Base-by-base conservation (phyloP, 495 filamentous ascomycete species). In the Neurospora sp. region DNA sequence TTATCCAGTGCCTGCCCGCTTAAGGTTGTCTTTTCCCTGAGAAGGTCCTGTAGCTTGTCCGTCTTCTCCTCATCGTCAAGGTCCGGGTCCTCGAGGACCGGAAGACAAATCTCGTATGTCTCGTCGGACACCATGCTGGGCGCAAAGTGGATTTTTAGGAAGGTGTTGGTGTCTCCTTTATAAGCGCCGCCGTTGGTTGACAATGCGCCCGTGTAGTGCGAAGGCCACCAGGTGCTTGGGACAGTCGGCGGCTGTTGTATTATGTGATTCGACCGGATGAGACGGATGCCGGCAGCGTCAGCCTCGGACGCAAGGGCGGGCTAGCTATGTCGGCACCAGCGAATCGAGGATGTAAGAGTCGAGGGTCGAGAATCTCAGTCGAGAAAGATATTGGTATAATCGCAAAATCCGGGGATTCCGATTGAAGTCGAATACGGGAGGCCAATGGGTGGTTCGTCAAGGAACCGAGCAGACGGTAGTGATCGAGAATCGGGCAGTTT, bases 1-100 rank as follows among this genome's bases (percentile, higher is more conserved):
- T 97, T 94, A 79, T 98, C 96, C 61, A 99, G 85, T 20, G 89
- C 84, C 74, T 90, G 82, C n/a, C 94, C 94, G 11, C 86, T 87
- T 71, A 98, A 83, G 18, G 87, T 87, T 8, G 93, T 94, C 82
- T 94, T 91, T 72, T 89, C 90, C 81, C 89, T 90, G 73, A 98
- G 85, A 27, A 97, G 85, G 75, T 94, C 93, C 80, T 97, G 94
- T 69, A 97, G 85, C 82, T 91, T 94, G 81, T 99, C 96, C 3
- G 91, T 92, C 85, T 94, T 96, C 74, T 98, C 96, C 79, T 99
- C 96, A 76, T 98, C 96, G 75, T 97, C 93, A 35, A 97, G 83
- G 70, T 82, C 85, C 73, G 88, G 82, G 81, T 98, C 92, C 82
- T 95, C 90, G 66, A 99, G 90, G 79, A 98, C 86, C 40, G 93